Percentiles rank a stretch among this genome's conserved stretches.
Evolutionary conservation across 345 rosid species (phyloP).

Genomic region (Aquilaria sinensis): DNA sequence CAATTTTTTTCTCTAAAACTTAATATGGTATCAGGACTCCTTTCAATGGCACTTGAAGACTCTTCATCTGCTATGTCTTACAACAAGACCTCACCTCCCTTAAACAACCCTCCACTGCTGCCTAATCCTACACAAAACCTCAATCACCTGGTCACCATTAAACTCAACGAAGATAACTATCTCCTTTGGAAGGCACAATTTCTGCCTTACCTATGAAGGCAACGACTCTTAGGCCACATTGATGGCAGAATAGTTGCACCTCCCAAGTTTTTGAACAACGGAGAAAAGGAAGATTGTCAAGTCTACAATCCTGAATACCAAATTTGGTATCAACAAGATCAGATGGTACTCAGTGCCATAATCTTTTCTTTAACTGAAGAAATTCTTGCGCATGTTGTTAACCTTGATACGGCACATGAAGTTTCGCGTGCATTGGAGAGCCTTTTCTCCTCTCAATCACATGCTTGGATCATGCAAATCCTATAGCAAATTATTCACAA

Average conservation of each 20-base stretch:
- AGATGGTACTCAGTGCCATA: not conserved
- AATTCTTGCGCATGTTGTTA: not conserved
- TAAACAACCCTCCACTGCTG: too few relatives aligned
- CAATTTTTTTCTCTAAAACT: too few relatives aligned
- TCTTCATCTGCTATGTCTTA: too few relatives aligned
- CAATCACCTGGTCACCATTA: too few relatives aligned
- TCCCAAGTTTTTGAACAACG: not conserved
- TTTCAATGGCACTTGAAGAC: too few relatives aligned
- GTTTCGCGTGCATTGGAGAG: not conserved
- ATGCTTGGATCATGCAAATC: not conserved
- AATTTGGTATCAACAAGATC: not conserved
- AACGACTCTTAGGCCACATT: not conserved
- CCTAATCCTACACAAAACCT: too few relatives aligned
- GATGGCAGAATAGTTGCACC: not conserved
- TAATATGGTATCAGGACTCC: too few relatives aligned
- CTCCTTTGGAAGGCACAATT: not conserved
- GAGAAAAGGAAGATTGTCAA: not conserved
- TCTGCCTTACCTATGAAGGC: not conserved
- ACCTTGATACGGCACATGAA: not conserved
- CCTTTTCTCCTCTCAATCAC: not conserved
- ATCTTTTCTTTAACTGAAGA: not conserved
- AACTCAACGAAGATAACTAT: not conserved
- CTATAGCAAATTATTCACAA: not conserved
- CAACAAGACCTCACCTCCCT: too few relatives aligned
- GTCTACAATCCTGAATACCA: not conserved